Evolutionary conservation across 1,284 basidiomycete genomes (phyloP), one percentile per base, ranked within the genome.

Genomic region (Waitea zeae): DNA sequence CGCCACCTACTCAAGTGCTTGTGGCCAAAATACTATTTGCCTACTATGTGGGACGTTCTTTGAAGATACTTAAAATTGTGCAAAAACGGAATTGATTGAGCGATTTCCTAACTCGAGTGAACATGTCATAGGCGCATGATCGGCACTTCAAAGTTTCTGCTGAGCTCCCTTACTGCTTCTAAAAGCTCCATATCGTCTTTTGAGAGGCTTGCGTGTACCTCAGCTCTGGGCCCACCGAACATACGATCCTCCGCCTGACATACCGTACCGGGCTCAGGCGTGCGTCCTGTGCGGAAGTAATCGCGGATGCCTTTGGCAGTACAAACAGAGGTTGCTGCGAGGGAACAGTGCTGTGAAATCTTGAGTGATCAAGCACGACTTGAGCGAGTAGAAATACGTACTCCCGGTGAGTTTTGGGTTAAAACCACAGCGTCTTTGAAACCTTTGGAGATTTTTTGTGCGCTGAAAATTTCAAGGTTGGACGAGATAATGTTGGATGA

Each of bases 271-370:
- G 49, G 47, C 15, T 46, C 41, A 2, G 65, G 64, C 2, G 66
- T 42, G 3, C 48, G 52, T 2, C 64, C 63, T 13, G 54, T 43
- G 5, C 48, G 39, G 39, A 65, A 59, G 42, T 68, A 67, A 2
- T 49, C 46, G 7, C 53, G 50, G 13, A 67, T 44, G 35, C 58
- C 42, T 29, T 49, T 48, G 18, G 52, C 48, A 0, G 62, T 65
- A 50, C 64, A 67, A 7, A 58, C 36, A 4, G 64, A 67, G 5
- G 59, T 54, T 11, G 51, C 54, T 1, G 54, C 37, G 12, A 61
- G 26, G 7, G 62, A 63, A 41, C 52, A 55, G 38, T 66, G 64
- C 53, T 17, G 15, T 35, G 11, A 34, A 22, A 11, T 19, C 33
- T 17, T 12, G n/a, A 31, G 26, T 31, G n/a, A 19, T n/a, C 22